These are phyloP conservation scores for Lizonia empirigonia DNA, from an alignment of 2,329 filamentous ascomycete species.

Conservation along the genomic window DNA sequence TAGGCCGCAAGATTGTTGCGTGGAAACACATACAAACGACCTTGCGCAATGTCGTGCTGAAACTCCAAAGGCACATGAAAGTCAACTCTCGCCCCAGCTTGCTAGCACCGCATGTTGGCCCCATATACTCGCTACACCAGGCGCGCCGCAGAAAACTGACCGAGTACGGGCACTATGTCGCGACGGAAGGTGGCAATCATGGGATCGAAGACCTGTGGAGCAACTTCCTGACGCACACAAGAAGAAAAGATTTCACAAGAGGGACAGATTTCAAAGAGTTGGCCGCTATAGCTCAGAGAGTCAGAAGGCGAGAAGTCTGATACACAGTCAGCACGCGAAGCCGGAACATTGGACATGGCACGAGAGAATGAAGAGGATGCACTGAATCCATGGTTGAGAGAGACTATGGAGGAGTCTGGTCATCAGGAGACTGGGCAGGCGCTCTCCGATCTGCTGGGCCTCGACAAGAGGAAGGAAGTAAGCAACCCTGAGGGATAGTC, in stretches of 20 bases:
- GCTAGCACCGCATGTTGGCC: slow-evolving; percentile 29
- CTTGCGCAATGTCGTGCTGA: slow-evolving; percentile 37
- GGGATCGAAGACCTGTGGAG: neutral
- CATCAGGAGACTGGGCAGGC: neutral
- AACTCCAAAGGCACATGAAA: slow-evolving; percentile 21
- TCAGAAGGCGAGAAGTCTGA: slow-evolving; percentile 16
- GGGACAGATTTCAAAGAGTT: slow-evolving; percentile 11
- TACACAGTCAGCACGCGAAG: neutral
- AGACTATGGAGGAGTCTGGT: neutral
- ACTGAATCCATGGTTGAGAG: slow-evolving; percentile 2
- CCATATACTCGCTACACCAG: slow-evolving; percentile 23
- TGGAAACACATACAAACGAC: slow-evolving; percentile 58
- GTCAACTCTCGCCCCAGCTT: slow-evolving; percentile 27
- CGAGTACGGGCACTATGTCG: slow-evolving; percentile 17
- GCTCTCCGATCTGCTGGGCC: neutral
- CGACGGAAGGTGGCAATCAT: neutral
- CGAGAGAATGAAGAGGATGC: neutral
- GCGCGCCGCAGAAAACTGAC: slow-evolving; percentile 21
- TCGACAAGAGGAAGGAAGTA: neutral
- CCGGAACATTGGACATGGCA: neutral
- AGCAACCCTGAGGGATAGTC: neutral
- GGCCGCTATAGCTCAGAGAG: slow-evolving; percentile 16
- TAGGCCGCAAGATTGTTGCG: slow-evolving; percentile 56
- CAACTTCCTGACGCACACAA: neutral
- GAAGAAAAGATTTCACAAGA: too few species aligned